phyloP scores from a whole-genome alignment of 2,329 filamentous ascomycete genomes.

The Alternaria viburni region DNA sequence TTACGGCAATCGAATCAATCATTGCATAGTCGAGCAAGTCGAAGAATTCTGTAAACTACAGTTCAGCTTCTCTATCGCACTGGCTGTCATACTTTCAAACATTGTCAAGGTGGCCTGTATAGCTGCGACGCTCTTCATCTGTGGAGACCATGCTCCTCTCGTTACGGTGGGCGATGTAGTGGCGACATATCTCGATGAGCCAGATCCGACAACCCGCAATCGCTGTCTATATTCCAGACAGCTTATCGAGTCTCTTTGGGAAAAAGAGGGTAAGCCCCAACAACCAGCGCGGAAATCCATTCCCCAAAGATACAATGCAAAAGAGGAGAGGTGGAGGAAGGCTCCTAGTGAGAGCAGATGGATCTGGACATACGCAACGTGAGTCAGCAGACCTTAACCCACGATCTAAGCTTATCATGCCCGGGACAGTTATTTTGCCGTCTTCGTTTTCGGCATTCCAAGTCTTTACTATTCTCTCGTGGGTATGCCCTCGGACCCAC shows the following conservation, averaged over 20 bases:
- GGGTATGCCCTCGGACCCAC: conserved; percentile 8
- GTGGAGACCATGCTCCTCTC: conserved; percentile 12
- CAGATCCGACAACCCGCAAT: conserved; percentile 18
- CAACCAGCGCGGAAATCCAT: not conserved
- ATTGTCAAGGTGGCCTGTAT: conserved; percentile 12
- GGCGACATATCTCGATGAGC: conserved; percentile 22
- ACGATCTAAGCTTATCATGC: not conserved
- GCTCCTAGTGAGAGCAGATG: not conserved
- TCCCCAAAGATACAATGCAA: not conserved
- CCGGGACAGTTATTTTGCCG: not conserved
- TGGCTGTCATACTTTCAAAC: conserved; percentile 14
- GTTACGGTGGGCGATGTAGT: conserved; percentile 33
- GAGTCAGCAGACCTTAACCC: not conserved
- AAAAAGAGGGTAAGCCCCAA: not conserved
- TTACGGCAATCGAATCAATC: conserved; percentile 6
- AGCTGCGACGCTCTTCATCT: conserved; percentile 18
- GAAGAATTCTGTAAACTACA: conserved; percentile 34
- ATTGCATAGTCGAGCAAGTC: conserved; percentile 28
- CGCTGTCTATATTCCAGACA: conserved; percentile 7
- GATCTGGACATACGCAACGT: not conserved
- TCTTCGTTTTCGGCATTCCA: conserved; percentile 1
- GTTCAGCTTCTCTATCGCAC: conserved; percentile 33
- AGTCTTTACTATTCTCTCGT: not conserved
- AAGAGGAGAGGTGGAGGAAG: not conserved
- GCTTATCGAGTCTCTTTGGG: not conserved